A percentile compares a stretch with the other conserved stretches of the same genome.
Conservation (phyloP, 441 rosid genomes). For the Omphalea diandra region DNA sequence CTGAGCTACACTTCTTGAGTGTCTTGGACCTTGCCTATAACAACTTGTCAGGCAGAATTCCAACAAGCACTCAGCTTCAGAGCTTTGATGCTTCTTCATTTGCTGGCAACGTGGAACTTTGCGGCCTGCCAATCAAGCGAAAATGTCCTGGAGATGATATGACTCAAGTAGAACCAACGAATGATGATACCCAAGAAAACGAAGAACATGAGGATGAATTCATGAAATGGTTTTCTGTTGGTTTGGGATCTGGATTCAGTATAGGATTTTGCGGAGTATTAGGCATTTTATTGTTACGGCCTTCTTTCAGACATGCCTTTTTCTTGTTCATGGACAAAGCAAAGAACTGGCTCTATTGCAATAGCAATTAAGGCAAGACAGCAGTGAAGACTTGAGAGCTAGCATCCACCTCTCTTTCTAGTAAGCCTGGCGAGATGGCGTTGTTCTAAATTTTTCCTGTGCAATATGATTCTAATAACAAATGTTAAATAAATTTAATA, state of each 20-base stretch:
- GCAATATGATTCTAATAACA: no score
- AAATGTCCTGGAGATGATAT: slow-evolving; percentile 19
- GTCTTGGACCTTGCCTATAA: slow-evolving; percentile 26
- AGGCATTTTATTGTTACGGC: slow-evolving; percentile 1
- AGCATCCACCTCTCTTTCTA: no score
- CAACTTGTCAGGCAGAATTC: slow-evolving; percentile 27
- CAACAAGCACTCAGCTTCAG: slow-evolving; percentile 26
- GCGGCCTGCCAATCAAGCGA: slow-evolving; percentile 17
- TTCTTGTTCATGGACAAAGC: slow-evolving; percentile 2
- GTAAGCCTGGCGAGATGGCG: neutral
- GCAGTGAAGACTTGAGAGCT: neutral
- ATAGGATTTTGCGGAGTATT: neutral
- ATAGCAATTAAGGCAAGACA: neutral
- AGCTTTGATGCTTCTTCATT: slow-evolving; percentile 11
- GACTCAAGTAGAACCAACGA: neutral
- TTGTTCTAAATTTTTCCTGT: no score
- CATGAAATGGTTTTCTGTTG: slow-evolving; percentile 12
- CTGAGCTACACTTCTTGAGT: neutral
- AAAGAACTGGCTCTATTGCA: neutral
- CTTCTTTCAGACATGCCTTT: slow-evolving; percentile 17
- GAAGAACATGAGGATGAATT: slow-evolving; percentile 4
- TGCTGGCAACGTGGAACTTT: slow-evolving; percentile 20
- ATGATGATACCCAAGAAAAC: neutral
- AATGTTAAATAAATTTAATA: no score
- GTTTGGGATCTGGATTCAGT: slow-evolving; percentile 8